A percentile compares a stretch with the other conserved stretches of the same genome.
Conservation (phyloP, 2,329 filamentous ascomycete species). For the Hymenoscyphus repandus region DNA sequence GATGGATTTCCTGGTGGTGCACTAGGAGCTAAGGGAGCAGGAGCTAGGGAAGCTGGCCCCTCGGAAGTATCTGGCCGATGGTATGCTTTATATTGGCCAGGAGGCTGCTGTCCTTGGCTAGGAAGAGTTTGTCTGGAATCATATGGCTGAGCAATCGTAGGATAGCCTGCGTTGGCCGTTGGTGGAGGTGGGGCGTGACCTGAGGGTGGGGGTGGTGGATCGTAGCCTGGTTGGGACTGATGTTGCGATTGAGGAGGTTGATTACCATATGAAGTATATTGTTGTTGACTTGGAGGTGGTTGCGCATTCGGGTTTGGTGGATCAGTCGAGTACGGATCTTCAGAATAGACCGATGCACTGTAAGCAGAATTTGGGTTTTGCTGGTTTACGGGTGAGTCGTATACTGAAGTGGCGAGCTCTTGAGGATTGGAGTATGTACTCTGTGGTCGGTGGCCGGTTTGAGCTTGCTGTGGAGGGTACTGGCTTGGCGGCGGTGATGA, state of each 20-base stretch:
- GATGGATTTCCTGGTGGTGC: slow-evolving; percentile 38
- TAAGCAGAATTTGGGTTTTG: slow-evolving; percentile 36
- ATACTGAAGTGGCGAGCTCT: slow-evolving; percentile 71
- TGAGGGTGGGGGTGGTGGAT: slow-evolving; percentile 30
- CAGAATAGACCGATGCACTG: slow-evolving; percentile 26
- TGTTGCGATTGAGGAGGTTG: slow-evolving; percentile 19
- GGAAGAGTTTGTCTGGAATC: slow-evolving; percentile 47
- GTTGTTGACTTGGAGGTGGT: slow-evolving; percentile 24
- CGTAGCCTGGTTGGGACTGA: slow-evolving; percentile 19
- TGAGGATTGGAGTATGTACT: slow-evolving; percentile 69
- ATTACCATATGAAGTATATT: slow-evolving; percentile 29
- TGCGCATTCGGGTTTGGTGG: slow-evolving; percentile 15
- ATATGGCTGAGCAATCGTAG: slow-evolving; percentile 35
- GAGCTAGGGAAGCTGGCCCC: slow-evolving; percentile 31
- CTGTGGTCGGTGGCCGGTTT: slow-evolving; percentile 51
- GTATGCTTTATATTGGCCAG: slow-evolving; percentile 54
- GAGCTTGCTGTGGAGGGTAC: slow-evolving; percentile 42
- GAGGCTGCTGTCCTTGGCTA: slow-evolving; percentile 37
- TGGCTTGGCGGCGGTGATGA: slow-evolving; percentile 43
- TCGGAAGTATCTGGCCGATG: slow-evolving; percentile 25
- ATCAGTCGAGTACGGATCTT: slow-evolving; percentile 26
- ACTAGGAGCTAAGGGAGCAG: slow-evolving; percentile 38
- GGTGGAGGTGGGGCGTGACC: slow-evolving; percentile 22
- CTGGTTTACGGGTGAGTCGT: slow-evolving; percentile 63
- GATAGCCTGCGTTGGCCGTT: slow-evolving; percentile 22